A percentile compares a stretch with the other conserved stretches of the same genome.
Evolutionary conservation across 768 basidiomycete species (phyloP).

Genomic region (Leccinum fibrillosum): DNA sequence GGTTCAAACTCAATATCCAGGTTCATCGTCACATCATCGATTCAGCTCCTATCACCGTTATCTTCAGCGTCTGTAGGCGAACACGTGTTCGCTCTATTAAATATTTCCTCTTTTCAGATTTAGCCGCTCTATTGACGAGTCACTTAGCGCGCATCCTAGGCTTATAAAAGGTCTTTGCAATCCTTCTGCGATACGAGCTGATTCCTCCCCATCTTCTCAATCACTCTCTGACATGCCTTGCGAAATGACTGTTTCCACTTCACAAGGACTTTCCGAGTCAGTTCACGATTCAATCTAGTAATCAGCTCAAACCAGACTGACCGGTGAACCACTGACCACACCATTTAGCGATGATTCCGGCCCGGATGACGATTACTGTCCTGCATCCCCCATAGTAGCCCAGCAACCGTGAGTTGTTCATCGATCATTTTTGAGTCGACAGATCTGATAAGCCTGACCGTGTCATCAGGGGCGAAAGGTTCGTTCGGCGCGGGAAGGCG

Average conservation of each 20-base stretch:
- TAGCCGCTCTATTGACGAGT: conserved; percentile 5
- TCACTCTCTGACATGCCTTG: background rate
- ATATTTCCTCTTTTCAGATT: background rate
- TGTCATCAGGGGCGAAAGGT: background rate
- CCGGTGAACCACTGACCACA: background rate
- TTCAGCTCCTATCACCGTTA: conserved; percentile 5
- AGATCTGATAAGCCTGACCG: background rate
- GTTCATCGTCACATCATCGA: too few relatives aligned
- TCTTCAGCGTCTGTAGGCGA: conserved; percentile 10
- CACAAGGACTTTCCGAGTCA: too few relatives aligned
- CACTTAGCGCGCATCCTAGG: conserved; percentile 1
- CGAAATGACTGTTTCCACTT: background rate
- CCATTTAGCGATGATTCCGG: background rate
- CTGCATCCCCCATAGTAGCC: background rate
- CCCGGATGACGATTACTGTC: background rate
- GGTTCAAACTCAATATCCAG: too few relatives aligned
- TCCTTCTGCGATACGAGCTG: background rate
- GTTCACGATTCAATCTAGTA: background rate
- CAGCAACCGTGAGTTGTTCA: background rate
- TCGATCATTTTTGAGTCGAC: background rate
- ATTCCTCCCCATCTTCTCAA: background rate
- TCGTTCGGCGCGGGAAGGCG: conserved; percentile 4
- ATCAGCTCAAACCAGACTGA: background rate
- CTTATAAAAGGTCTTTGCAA: conserved; percentile 14
- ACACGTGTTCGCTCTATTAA: conserved; percentile 2